A percentile compares a stretch with the other conserved stretches of the same genome.
These are phyloP conservation scores for Elaeagnus macrophylla DNA, from an alignment of 306 rosid genomes.

Conservation along the genomic window DNA sequence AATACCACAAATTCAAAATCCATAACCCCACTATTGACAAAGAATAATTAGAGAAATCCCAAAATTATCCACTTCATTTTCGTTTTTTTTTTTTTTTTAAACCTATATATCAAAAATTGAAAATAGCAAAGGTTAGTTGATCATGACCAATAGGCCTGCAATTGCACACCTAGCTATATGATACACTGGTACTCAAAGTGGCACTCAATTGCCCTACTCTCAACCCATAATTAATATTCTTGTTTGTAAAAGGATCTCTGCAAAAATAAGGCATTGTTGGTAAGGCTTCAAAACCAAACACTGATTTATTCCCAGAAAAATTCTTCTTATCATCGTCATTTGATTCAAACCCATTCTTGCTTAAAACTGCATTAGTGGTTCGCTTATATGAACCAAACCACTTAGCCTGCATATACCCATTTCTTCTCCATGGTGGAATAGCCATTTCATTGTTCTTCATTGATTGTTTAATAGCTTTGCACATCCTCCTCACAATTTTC, in stretches of 20 bases:
- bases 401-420: constrained; percentile 57
- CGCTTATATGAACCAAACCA: constrained; percentile 71
- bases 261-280: constrained; percentile 25
- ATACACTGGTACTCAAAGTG: constrained; percentile 13
- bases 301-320: constrained; percentile 13
- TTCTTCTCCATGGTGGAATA: constrained; percentile 81
- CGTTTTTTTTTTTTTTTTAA: too few species aligned
- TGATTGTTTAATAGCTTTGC: constrained; percentile 55
- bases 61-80: too few species aligned
- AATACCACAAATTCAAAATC: too few species aligned
- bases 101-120: too few species aligned
- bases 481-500: constrained; percentile 44
- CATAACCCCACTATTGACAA: too few species aligned
- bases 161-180: too few species aligned
- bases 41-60: too few species aligned
- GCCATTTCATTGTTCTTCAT: constrained; percentile 45
- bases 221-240: constrained; percentile 14
- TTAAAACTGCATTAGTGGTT: constrained; percentile 39
- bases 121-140: too few species aligned
- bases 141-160: too few species aligned
- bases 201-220: constrained; percentile 51
- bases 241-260: constrained; percentile 31
- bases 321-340: not conserved
- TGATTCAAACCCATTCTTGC: constrained; percentile 1
- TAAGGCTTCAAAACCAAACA: constrained; percentile 30